Evolutionary conservation across 1,284 basidiomycete species (phyloP).

Genomic region (Cryptococcus amylolentus): DNA sequence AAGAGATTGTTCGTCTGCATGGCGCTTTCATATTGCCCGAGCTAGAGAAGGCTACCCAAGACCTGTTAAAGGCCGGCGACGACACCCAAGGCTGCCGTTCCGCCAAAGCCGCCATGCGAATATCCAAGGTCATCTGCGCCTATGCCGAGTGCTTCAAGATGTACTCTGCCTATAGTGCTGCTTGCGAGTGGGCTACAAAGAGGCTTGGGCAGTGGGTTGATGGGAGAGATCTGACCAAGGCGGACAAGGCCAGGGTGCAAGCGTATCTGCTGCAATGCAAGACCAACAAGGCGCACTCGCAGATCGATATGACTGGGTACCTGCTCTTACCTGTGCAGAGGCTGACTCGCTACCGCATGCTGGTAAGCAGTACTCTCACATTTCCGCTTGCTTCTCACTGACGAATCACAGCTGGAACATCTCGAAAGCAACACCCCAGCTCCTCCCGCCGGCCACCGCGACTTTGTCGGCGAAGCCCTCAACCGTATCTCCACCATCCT

Average conservation of each 20-base stretch:
- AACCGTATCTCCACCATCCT: slow-evolving; percentile 79
- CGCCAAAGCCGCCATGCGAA: neutral
- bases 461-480: slow-evolving; percentile 78
- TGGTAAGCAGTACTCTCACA: neutral
- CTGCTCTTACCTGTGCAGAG: slow-evolving; percentile 1
- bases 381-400: neutral
- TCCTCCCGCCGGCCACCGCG: slow-evolving; percentile 60
- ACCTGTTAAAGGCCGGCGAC: neutral
- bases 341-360: slow-evolving; percentile 1
- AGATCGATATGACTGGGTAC: neutral
- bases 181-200: neutral
- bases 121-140: neutral
- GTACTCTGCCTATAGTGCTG: neutral
- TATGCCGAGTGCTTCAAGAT: neutral
- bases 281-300: neutral
- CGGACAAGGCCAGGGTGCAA: neutral
- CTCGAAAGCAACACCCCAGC: slow-evolving; percentile 75
- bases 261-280: neutral
- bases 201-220: neutral
- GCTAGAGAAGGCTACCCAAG: neutral
- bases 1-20: neutral
- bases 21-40: neutral
- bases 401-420: slow-evolving; percentile 59
- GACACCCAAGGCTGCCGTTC: neutral
- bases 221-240: neutral